A percentile compares a stretch with the other conserved stretches of the same genome.
Evolutionary conservation across 2,329 filamentous ascomycete species (phyloP).

Genomic region (Neonectria punicea): DNA sequence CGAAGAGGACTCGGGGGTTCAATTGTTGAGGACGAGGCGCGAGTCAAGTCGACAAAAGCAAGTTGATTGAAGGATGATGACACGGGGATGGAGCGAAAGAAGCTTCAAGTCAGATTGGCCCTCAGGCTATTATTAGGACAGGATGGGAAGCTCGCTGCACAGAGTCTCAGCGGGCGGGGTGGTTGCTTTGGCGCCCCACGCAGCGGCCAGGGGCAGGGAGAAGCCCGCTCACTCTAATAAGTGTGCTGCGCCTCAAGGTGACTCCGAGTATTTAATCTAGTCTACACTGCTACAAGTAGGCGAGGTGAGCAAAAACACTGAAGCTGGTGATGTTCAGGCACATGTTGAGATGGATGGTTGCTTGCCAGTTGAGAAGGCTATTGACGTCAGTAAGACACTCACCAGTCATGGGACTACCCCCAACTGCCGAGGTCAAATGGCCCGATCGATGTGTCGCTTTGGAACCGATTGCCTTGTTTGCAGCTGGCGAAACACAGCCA

Average conservation of each 20-base stretch:
- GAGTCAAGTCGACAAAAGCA: neutral
- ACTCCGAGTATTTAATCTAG: neutral
- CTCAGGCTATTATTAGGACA: conserved; percentile 22
- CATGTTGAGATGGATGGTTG: neutral
- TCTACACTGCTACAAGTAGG: too few species aligned
- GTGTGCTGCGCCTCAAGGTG: conserved; percentile 23
- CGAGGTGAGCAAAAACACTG: neutral
- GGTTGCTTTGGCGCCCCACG: conserved; percentile 9
- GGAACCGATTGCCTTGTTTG: neutral
- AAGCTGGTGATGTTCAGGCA: neutral
- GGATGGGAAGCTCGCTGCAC: conserved; percentile 2
- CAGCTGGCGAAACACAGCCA: neutral
- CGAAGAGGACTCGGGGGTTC: neutral
- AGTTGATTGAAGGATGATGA: conserved; percentile 8
- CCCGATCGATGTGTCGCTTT: neutral
- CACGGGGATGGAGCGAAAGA: neutral
- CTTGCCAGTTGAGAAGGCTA: neutral
- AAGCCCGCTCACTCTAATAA: conserved; percentile 14
- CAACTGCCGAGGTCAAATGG: neutral
- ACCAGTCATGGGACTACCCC: too few species aligned
- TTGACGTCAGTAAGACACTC: neutral
- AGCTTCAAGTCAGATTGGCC: conserved; percentile 6
- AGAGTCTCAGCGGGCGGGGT: conserved; percentile 5
- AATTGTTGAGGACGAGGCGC: conserved; percentile 6
- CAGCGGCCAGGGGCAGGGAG: neutral